A percentile compares a stretch with the other conserved stretches of the same genome.
These are phyloP conservation scores for Hanseniaspora guilliermondii DNA, from an alignment of 805 yeast genomes.

Conservation along the genomic window DNA sequence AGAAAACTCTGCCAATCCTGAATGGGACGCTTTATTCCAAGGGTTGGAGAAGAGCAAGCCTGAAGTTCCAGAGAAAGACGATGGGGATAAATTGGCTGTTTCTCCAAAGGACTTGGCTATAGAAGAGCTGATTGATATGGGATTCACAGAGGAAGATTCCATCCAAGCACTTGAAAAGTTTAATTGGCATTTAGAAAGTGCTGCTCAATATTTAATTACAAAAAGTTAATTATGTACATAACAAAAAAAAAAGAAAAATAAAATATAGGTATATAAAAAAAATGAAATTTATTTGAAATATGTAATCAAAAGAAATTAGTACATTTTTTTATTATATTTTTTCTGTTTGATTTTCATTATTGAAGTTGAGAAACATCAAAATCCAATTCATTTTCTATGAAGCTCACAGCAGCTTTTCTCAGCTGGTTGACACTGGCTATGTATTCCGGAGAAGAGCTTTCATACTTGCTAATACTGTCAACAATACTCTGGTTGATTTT, in stretches of 20 bases:
- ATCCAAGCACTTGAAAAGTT: conserved; percentile 53
- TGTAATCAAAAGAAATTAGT: too few species aligned
- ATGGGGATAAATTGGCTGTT: conserved; percentile 25
- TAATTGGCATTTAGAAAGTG: conserved; percentile 67
- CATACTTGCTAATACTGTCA: neutral
- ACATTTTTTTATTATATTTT: too few species aligned
- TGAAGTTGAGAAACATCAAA: neutral
- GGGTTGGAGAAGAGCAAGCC: conserved; percentile 49
- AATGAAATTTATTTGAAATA: neutral
- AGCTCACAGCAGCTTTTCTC: neutral
- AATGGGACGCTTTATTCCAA: conserved; percentile 89
- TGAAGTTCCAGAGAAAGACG: conserved; percentile 15
- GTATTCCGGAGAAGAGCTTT: neutral
- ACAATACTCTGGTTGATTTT: conserved; percentile 17
- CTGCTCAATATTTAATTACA: conserved; percentile 56
- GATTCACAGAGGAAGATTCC: conserved; percentile 59
- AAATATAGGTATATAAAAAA: neutral
- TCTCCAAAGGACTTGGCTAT: conserved; percentile 46
- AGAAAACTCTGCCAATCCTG: conserved; percentile 41
- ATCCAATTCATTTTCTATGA: conserved; percentile 3
- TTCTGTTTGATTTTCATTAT: too few species aligned
- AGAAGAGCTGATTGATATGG: conserved; percentile 80
- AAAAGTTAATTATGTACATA: neutral
- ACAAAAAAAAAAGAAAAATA: neutral
- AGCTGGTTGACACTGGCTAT: conserved; percentile 1